phyloP scores from a whole-genome alignment of 768 basidiomycete genomes.

The Suillus hirtellus region DNA sequence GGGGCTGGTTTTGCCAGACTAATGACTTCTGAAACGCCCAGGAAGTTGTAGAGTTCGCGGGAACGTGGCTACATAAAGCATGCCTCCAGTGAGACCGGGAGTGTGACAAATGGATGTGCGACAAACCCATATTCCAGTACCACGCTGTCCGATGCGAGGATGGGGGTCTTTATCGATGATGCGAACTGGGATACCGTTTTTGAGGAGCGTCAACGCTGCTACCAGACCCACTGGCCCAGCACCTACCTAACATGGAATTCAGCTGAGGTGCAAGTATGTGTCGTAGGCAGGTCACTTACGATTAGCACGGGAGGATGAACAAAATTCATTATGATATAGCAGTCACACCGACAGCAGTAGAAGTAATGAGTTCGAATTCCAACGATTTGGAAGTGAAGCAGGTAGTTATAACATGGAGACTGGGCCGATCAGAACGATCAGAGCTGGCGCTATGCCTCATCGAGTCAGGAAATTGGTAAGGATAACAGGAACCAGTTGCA shows the following conservation, averaged over 20 bases:
- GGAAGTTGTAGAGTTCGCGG: conserved; percentile 39
- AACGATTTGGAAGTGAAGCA: no score
- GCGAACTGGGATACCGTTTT: conserved; percentile 16
- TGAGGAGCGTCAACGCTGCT: conserved; percentile 16
- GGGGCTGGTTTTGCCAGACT: conserved; percentile 28
- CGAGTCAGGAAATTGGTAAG: no score
- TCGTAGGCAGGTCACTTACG: not conserved
- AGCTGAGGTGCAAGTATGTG: not conserved
- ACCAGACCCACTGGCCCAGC: conserved; percentile 15
- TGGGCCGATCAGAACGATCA: no score
- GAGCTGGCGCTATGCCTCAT: no score
- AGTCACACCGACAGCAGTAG: not conserved
- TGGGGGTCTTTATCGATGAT: conserved; percentile 19
- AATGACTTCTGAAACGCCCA: conserved; percentile 39
- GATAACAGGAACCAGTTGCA: no score
- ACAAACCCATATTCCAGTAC: conserved; percentile 38
- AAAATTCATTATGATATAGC: not conserved
- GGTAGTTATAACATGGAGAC: no score
- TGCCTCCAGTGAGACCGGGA: not conserved
- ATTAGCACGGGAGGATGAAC: conserved; percentile 10
- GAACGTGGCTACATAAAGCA: conserved; percentile 39
- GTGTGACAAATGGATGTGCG: not conserved
- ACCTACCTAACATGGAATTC: conserved; percentile 4
- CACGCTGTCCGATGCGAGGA: conserved; percentile 39
- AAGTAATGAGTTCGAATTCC: not conserved